Evolutionary conservation across 1,139 yeast species (phyloP).

Genomic region (Pichia sp.): DNA sequence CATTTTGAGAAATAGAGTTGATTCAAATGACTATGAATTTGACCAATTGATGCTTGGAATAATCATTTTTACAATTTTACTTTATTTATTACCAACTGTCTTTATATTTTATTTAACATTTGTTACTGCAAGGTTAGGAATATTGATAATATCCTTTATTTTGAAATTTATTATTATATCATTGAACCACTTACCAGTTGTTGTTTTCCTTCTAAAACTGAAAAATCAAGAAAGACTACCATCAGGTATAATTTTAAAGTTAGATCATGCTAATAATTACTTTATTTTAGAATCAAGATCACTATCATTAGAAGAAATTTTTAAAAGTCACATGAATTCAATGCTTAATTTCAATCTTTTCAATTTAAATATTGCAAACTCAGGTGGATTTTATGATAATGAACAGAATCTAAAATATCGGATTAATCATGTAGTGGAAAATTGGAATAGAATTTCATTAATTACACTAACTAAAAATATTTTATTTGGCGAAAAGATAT

Average conservation of each 20-base stretch:
- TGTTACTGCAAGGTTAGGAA: slow-evolving; percentile 50
- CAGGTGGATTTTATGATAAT: not conserved
- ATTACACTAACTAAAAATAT: slow-evolving; percentile 17
- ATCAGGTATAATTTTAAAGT: slow-evolving; percentile 65
- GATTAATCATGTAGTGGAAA: slow-evolving; percentile 17
- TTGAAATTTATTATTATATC: slow-evolving; percentile 60
- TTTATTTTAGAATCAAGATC: slow-evolving; percentile 22
- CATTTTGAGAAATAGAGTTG: slow-evolving; percentile 77
- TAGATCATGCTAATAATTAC: slow-evolving; percentile 9
- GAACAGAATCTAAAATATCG: slow-evolving; percentile 1
- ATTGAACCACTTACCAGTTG: slow-evolving; percentile 79
- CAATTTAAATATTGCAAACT: slow-evolving; percentile 18
- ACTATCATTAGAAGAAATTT: slow-evolving; percentile 21
- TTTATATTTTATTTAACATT: slow-evolving; percentile 78
- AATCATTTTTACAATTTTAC: slow-evolving; percentile 69
- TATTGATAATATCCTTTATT: slow-evolving; percentile 44
- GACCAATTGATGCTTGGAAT: slow-evolving; percentile 90
- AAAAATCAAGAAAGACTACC: slow-evolving; percentile 85
- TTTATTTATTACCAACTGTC: slow-evolving; percentile 81
- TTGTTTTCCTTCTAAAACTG: slow-evolving; percentile 67
- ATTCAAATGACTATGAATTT: slow-evolving; percentile 72
- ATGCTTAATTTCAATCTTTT: slow-evolving; percentile 25
- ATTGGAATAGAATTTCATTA: slow-evolving; percentile 24
- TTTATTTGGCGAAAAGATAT: slow-evolving; percentile 24
- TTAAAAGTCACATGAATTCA: slow-evolving; percentile 24